These are phyloP conservation scores for Alternaria sp. DNA, from an alignment of 2,329 filamentous ascomycete species.

Conservation along the genomic window DNA sequence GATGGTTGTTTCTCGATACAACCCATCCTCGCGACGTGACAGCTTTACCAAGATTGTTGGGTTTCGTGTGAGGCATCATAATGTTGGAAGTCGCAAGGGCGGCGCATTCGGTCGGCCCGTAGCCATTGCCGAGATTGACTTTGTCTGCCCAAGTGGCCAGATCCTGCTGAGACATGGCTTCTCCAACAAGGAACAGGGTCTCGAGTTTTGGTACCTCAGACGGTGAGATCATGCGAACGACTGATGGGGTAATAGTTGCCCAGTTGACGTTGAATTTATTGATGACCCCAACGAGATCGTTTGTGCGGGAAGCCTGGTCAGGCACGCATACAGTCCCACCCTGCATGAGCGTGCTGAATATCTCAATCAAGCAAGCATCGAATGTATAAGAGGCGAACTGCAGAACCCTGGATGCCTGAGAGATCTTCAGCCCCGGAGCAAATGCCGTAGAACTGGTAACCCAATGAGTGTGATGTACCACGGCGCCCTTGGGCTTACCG, in stretches of 20 bases:
- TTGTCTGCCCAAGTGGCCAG: conserved; percentile 48
- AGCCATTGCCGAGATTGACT: conserved; percentile 50
- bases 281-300: conserved; percentile 56
- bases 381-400: conserved; percentile 59
- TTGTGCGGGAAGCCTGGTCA: conserved; percentile 57
- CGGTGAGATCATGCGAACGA: conserved; percentile 43
- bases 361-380: conserved; percentile 58
- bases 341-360: conserved; percentile 56
- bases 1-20: conserved; percentile 47
- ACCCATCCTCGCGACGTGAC: conserved; percentile 50
- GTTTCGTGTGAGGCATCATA: conserved; percentile 38
- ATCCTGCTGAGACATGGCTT: conserved; percentile 46
- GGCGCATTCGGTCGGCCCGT: conserved; percentile 53
- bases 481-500: conserved; percentile 67
- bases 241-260: conserved; percentile 57
- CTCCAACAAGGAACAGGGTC: conserved; percentile 43
- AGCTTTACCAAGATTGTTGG: conserved; percentile 48
- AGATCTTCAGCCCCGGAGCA: conserved; percentile 53
- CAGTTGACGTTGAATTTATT: conserved; percentile 52
- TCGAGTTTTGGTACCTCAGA: conserved; percentile 39
- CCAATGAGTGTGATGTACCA: conserved; percentile 68
- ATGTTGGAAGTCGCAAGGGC: conserved; percentile 46
- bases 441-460: conserved; percentile 55
- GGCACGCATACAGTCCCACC: conserved; percentile 61
- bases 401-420: conserved; percentile 63